A percentile compares a stretch with the other conserved stretches of the same genome.
phyloP scores from a whole-genome alignment of 352 stramenopile species.

The Phytopythium sindhum region DNA sequence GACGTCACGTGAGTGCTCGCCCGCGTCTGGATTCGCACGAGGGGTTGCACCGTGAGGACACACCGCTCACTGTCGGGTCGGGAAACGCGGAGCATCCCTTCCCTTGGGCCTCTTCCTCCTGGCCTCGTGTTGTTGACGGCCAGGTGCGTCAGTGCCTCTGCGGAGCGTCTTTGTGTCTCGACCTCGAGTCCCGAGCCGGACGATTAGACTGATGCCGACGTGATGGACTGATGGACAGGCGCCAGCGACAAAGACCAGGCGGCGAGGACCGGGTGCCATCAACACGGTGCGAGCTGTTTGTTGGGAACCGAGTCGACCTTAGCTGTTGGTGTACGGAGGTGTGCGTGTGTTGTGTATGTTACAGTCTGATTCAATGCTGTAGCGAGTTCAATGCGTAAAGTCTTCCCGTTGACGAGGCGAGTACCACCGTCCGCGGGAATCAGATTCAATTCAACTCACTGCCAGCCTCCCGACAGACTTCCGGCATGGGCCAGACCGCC shows the following conservation, averaged over 20 bases:
- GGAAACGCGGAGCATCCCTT: background rate
- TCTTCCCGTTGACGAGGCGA: background rate
- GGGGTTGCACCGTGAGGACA: background rate
- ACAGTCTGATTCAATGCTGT: background rate
- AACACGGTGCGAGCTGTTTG: too few relatives aligned
- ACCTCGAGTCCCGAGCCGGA: background rate
- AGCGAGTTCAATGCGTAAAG: background rate
- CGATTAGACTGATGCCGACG: background rate
- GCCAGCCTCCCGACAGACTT: too few relatives aligned
- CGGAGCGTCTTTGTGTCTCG: background rate
- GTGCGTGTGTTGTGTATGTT: background rate
- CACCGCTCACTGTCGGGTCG: background rate
- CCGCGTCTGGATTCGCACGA: background rate
- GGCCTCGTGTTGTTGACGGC: too few relatives aligned
- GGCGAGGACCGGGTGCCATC: background rate
- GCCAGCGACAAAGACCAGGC: background rate
- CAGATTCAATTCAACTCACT: background rate
- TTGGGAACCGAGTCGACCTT: too few relatives aligned
- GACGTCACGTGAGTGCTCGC: background rate
- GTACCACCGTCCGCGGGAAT: background rate
- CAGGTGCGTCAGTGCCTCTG: background rate
- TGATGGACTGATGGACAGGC: background rate
- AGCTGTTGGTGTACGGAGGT: too few relatives aligned
- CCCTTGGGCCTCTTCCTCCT: too few relatives aligned
- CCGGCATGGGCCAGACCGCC: background rate